Conservation (phyloP, 805 yeast genomes). For the Candida patagonica region DNA sequence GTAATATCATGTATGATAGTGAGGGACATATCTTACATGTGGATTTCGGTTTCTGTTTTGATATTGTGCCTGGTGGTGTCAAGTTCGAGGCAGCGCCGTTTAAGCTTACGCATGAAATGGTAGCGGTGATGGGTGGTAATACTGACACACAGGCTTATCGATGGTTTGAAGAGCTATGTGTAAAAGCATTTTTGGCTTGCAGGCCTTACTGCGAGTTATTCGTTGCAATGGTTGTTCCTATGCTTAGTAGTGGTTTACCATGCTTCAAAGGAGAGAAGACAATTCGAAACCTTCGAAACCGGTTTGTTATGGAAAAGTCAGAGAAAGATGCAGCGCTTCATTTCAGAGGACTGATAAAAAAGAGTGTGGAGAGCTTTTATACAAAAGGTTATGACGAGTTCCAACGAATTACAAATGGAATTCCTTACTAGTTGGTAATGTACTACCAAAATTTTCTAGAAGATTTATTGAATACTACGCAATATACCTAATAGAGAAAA, state of each 20-base stretch:
- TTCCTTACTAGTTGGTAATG: slow-evolving; percentile 55
- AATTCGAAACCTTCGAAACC: slow-evolving; percentile 59
- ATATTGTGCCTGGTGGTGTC: slow-evolving; percentile 98
- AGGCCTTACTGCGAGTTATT: slow-evolving; percentile 83
- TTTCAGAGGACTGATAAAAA: slow-evolving; percentile 66
- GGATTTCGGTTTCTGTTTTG: slow-evolving; percentile 98
- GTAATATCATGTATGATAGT: slow-evolving; percentile 92
- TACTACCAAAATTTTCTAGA: neutral
- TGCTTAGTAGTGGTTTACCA: slow-evolving; percentile 93
- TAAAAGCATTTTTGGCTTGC: slow-evolving; percentile 82
- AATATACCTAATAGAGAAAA: slow-evolving; percentile 1
- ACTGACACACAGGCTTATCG: slow-evolving; percentile 73
- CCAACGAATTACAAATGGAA: slow-evolving; percentile 93
- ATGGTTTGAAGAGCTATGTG: slow-evolving; percentile 93
- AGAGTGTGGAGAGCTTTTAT: slow-evolving; percentile 77
- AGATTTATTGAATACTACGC: too few relatives aligned
- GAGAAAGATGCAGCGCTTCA: slow-evolving; percentile 79
- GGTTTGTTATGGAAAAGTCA: slow-evolving; percentile 73
- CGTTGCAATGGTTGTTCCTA: slow-evolving; percentile 76
- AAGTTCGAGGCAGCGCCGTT: slow-evolving; percentile 97
- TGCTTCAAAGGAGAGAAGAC: slow-evolving; percentile 83
- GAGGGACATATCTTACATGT: slow-evolving; percentile 94
- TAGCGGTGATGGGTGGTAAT: slow-evolving; percentile 90
- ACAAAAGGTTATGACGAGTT: slow-evolving; percentile 97
- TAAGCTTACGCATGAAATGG: slow-evolving; percentile 94